phyloP scores from a whole-genome alignment of 2,329 filamentous ascomycete genomes.

The Paraphaeosphaeria minitans region DNA sequence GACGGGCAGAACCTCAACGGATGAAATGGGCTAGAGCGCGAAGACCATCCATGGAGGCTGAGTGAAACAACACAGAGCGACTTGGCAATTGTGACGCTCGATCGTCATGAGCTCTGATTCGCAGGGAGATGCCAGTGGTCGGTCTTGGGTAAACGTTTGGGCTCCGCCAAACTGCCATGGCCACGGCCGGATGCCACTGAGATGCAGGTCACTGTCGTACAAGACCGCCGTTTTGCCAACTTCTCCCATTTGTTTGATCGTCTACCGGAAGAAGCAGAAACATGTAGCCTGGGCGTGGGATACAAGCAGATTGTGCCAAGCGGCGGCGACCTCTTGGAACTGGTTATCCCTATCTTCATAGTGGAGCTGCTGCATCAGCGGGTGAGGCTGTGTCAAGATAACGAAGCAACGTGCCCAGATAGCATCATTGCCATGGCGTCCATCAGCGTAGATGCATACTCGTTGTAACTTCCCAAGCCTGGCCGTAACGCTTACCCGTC shows the following conservation, averaged over 20 bases:
- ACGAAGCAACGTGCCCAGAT: constrained; percentile 7
- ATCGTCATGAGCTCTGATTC: constrained; percentile 7
- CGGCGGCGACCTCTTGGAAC: constrained; percentile 1
- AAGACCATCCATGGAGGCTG: constrained; percentile 8
- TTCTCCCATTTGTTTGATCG: background rate
- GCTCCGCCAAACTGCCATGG: constrained; percentile 14
- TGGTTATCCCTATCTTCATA: background rate
- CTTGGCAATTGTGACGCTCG: constrained; percentile 13
- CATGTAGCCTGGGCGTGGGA: constrained; percentile 8
- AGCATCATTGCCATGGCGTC: background rate
- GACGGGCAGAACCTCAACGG: background rate
- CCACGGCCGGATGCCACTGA: constrained; percentile 13
- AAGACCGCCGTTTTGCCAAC: background rate
- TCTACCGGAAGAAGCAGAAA: constrained; percentile 5
- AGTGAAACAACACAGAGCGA: constrained; percentile 9
- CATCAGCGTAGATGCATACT: background rate
- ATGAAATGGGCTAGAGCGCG: constrained; percentile 10
- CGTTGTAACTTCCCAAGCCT: background rate
- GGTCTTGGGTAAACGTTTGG: background rate
- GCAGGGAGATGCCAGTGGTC: background rate
- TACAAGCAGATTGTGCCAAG: constrained; percentile 11
- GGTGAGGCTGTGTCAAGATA: constrained; percentile 23
- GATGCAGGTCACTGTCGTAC: background rate
- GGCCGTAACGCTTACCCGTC: background rate
- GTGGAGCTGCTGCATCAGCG: constrained; percentile 10